These are phyloP conservation scores for Trypanosomatidae sp. DNA, from an alignment of 208 protist genomes.

Conservation along the genomic window DNA sequence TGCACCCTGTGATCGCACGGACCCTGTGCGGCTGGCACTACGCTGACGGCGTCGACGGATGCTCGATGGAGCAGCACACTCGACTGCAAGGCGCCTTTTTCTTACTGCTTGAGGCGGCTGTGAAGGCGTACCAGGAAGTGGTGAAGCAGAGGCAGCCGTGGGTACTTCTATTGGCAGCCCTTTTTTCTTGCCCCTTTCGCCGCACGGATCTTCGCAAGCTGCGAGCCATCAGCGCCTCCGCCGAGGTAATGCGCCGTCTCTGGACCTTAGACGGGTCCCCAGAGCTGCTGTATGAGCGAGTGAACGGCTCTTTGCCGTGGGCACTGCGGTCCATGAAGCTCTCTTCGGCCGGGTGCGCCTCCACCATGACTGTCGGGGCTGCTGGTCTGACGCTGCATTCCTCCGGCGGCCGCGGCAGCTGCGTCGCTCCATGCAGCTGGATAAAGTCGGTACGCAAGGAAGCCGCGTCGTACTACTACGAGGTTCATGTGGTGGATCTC, in stretches of 20 bases:
- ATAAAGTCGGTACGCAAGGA: constrained; percentile 8
- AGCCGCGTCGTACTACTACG: constrained; percentile 70
- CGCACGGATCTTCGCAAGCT: constrained; percentile 64
- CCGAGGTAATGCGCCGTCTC: constrained; percentile 22
- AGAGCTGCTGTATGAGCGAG: constrained; percentile 24
- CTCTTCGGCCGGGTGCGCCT: constrained; percentile 32
- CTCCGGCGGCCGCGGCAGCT: constrained; percentile 61
- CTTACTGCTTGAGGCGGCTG: constrained; percentile 62
- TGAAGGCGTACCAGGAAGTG: constrained; percentile 22
- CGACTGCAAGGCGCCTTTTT: constrained; percentile 83
- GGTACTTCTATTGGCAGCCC: constrained; percentile 52
- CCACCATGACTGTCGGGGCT: constrained; percentile 48
- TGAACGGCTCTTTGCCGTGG: constrained; percentile 61
- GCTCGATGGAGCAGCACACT: constrained; percentile 72
- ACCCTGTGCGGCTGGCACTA: constrained; percentile 85
- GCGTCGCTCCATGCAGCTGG: constrained; percentile 67
- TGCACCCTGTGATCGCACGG: constrained; percentile 81
- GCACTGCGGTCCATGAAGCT: constrained; percentile 46
- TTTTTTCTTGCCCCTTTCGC: constrained; percentile 61
- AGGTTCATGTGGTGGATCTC: constrained; percentile 82
- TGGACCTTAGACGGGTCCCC: constrained; percentile 10
- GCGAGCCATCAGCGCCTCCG: constrained; percentile 21
- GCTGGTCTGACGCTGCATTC: constrained; percentile 57
- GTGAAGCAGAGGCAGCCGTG: constrained; percentile 36
- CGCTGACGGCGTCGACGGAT: constrained; percentile 77